Percentiles rank a stretch among this genome's conserved stretches.
phyloP scores from a whole-genome alignment of 306 rosid genomes.

The Cotoneaster glaucophyllus region DNA sequence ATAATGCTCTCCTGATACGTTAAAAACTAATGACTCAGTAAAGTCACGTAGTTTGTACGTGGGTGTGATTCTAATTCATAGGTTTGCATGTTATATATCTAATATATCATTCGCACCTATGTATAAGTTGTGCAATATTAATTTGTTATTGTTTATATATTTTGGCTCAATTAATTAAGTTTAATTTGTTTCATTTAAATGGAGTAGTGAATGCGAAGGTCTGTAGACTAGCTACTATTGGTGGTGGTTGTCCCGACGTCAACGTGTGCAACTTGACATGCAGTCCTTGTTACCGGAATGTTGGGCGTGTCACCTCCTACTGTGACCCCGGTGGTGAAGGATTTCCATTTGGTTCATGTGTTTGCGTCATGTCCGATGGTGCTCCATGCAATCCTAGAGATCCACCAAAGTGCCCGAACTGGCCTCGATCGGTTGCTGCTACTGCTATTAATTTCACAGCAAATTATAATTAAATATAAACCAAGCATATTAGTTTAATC shows the following conservation, averaged over 20 bases:
- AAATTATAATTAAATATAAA: too few species aligned
- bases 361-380: not conserved
- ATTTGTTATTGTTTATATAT: too few species aligned
- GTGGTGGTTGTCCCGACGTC: conserved; percentile 13
- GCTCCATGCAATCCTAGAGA: conserved; percentile 13
- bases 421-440: not conserved
- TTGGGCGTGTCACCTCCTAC: not conserved
- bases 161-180: not conserved
- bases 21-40: not conserved
- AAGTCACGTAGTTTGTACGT: not conserved
- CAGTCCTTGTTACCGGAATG: conserved; percentile 4
- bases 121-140: too few species aligned
- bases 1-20: not conserved
- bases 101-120: too few species aligned
- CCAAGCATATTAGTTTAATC: not conserved
- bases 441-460: not conserved
- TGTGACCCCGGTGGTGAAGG: not conserved
- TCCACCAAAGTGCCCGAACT: conserved; percentile 8
- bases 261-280: not conserved
- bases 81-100: not conserved
- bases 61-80: not conserved
- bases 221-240: not conserved
- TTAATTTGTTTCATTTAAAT: not conserved
- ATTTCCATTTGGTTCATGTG: not conserved
- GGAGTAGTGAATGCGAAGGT: not conserved